Percentiles rank a stretch among this genome's conserved stretches.
Evolutionary conservation across 2,329 filamentous ascomycete genomes (phyloP).

Genomic region (Monilinia vaccinii-corymbosi): DNA sequence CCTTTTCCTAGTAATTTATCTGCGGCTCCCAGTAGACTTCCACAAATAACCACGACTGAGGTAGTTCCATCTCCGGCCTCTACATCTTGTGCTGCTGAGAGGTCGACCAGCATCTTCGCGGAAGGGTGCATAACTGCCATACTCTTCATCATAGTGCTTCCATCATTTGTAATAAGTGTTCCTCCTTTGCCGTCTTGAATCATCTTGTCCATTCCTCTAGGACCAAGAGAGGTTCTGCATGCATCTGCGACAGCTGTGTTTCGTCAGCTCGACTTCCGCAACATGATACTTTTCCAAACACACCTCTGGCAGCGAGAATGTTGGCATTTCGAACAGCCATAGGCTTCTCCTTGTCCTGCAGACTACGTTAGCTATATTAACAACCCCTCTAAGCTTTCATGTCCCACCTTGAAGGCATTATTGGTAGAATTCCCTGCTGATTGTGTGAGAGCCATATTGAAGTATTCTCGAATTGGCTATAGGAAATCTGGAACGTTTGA

Average conservation of each 20-base stretch:
- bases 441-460: conserved; percentile 38
- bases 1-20: conserved; percentile 85
- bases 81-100: conserved; percentile 94
- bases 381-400: conserved; percentile 14
- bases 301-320: conserved; percentile 94
- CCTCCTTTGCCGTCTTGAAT: conserved; percentile 72
- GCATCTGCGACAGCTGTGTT: conserved; percentile 83
- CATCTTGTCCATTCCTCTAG: conserved; percentile 28
- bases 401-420: conserved; percentile 50
- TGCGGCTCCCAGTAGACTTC: conserved; percentile 85
- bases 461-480: conserved; percentile 14
- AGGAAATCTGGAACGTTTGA: conserved; percentile 7
- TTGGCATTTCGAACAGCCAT: conserved; percentile 93
- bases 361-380: conserved; percentile 21
- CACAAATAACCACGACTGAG: conserved; percentile 95
- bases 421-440: conserved; percentile 41
- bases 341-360: conserved; percentile 87
- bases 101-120: conserved; percentile 96
- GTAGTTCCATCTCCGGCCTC: conserved; percentile 98
- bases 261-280: conserved; percentile 21
- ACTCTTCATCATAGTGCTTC: conserved; percentile 97
- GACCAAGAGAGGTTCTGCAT: conserved; percentile 75
- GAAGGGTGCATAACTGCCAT: conserved; percentile 99
- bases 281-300: conserved; percentile 18
- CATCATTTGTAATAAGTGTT: conserved; percentile 98